These are phyloP conservation scores for Grammothele lineata DNA, from an alignment of 768 basidiomycete genomes.

Conservation along the genomic window DNA sequence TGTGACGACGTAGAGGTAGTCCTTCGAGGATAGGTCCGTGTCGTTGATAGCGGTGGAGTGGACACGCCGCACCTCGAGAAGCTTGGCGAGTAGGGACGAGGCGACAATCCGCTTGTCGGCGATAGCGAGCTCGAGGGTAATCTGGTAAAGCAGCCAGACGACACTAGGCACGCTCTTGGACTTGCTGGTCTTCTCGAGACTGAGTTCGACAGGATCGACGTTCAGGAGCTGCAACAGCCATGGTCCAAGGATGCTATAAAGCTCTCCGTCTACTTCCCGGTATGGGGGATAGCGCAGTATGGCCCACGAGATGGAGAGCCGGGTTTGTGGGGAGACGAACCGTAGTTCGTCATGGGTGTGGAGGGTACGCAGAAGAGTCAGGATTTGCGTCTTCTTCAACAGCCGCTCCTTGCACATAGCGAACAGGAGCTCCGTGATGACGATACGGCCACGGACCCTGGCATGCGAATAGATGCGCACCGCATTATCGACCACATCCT, in stretches of 20 bases:
- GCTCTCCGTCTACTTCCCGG: constrained; percentile 1
- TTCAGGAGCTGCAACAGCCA: constrained; percentile 7
- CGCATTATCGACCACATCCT: background rate
- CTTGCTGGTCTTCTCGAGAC: background rate
- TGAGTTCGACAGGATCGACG: background rate
- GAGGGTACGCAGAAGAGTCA: constrained; percentile 3
- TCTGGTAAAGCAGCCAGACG: constrained; percentile 37
- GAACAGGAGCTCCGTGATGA: background rate
- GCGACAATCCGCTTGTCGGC: constrained; percentile 33
- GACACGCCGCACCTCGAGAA: constrained; percentile 42
- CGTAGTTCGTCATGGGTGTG: background rate
- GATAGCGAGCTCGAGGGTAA: constrained; percentile 39
- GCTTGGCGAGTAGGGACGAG: constrained; percentile 43
- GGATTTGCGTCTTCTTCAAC: background rate
- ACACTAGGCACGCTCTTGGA: constrained; percentile 1
- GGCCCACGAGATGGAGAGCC: background rate
- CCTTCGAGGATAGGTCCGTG: constrained; percentile 31
- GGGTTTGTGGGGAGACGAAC: background rate
- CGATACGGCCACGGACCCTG: background rate
- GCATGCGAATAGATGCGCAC: background rate
- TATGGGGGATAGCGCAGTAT: background rate
- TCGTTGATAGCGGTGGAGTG: constrained; percentile 43
- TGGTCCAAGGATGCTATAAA: constrained; percentile 1
- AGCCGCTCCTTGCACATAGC: background rate
- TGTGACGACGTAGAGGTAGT: constrained; percentile 45